These are phyloP conservation scores for Carex arenaria DNA, from an alignment of 202 grass and related monocot species.

Conservation along the genomic window DNA sequence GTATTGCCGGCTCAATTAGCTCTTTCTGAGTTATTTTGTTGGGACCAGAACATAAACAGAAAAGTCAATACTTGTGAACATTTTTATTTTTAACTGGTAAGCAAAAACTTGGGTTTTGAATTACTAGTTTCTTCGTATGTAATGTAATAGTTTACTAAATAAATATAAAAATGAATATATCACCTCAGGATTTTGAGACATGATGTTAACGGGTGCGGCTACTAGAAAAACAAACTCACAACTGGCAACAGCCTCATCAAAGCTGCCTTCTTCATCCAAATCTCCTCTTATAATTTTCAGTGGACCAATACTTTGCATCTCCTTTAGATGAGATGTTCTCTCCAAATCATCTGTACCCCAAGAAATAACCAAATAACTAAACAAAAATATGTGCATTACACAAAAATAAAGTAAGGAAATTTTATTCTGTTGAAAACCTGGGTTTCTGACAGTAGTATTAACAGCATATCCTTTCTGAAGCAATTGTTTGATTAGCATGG, in stretches of 20 bases:
- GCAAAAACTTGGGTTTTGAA: neutral
- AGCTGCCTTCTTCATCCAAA: conserved; percentile 55
- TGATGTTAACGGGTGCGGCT: conserved; percentile 56
- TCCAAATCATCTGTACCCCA: conserved; percentile 28
- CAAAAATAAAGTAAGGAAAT: neutral
- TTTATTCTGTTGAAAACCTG: conserved; percentile 23
- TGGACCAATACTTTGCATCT: conserved; percentile 32
- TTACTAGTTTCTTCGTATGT: neutral
- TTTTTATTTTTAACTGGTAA: neutral
- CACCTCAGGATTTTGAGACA: conserved; percentile 49
- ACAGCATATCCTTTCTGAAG: conserved; percentile 66
- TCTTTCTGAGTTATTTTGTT: conserved; percentile 45
- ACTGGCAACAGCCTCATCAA: conserved; percentile 47
- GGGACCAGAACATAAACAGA: neutral
- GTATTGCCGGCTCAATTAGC: conserved; percentile 43
- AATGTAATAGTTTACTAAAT: neutral
- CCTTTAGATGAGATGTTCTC: conserved; percentile 35
- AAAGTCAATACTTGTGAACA: neutral
- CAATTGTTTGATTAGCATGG: conserved; percentile 54
- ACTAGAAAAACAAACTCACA: conserved; percentile 66
- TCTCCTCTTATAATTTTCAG: conserved; percentile 41
- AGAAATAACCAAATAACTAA: neutral
- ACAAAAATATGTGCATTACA: conserved; percentile 9
- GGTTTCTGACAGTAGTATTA: conserved; percentile 64
- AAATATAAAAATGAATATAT: neutral